phyloP scores from a whole-genome alignment of 139 green algal genomes.

The Picochlorum sp. region DNA sequence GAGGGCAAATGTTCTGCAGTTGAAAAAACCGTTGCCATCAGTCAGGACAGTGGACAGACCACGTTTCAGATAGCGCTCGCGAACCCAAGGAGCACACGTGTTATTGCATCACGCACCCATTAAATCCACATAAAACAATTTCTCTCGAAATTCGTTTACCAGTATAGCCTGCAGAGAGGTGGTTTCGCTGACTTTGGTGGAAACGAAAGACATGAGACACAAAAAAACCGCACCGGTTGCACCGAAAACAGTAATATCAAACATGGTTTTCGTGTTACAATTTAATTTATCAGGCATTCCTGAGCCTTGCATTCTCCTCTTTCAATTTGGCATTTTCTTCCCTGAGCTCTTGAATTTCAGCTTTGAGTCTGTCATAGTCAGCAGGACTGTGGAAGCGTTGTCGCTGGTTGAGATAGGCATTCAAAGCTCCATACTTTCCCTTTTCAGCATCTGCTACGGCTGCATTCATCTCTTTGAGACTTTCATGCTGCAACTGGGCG shows the following conservation, averaged over 20 bases:
- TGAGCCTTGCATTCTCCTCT: conserved; percentile 27
- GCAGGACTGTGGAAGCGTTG: conserved; percentile 6
- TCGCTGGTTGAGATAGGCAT: conserved; percentile 31
- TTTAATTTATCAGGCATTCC: too few relatives aligned
- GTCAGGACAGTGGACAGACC: too few relatives aligned
- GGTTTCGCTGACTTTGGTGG: too few relatives aligned
- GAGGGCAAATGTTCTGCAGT: conserved; percentile 9
- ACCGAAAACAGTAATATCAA: conserved; percentile 43
- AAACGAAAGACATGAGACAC: too few relatives aligned
- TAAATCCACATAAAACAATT: conserved; percentile 4
- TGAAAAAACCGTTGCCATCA: too few relatives aligned
- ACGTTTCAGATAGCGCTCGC: too few relatives aligned
- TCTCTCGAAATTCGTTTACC: conserved; percentile 33
- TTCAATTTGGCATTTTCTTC: conserved; percentile 47
- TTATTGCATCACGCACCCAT: too few relatives aligned
- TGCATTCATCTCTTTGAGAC: conserved; percentile 38
- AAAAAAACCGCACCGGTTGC: conserved; percentile 17
- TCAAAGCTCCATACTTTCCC: conserved; percentile 39
- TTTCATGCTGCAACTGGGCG: conserved; percentile 28
- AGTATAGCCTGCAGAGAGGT: conserved; percentile 36
- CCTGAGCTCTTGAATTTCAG: conserved; percentile 32
- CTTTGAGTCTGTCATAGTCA: conserved; percentile 26
- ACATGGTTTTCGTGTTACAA: conserved; percentile 5
- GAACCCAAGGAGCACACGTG: too few relatives aligned
- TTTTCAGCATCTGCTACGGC: conserved; percentile 46